Evolutionary conservation across 2,329 filamentous ascomycete genomes (phyloP), one percentile per base, ranked within the genome.

Genomic region (Colletotrichum sublineola): DNA sequence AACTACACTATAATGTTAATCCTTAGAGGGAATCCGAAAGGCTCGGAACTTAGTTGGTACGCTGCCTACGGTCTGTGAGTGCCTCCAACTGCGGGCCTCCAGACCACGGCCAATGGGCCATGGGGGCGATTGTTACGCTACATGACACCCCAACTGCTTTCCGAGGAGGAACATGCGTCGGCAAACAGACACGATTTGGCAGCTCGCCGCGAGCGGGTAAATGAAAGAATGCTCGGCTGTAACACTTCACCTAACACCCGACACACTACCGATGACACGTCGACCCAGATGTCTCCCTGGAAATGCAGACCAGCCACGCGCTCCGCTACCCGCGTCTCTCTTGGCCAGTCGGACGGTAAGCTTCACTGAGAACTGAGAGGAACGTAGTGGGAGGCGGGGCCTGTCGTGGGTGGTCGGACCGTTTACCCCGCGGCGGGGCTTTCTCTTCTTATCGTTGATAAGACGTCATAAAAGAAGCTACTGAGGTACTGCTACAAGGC

Each of bases 381-480:
- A 46, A 50, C n/a, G 11, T 24, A 33, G 63, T 36, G 46, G 33
- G 44, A 20, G 18, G 44, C 9, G 44, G 44, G 44, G 50, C 42
- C 33, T 29, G 44, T 36, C 29, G 53, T 55, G 65, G 50, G 58
- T 57, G 46, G 29, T 67, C 63, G 63, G 48, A 14, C 57, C 42
- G 33, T 44, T 44, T 69, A 73, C 70, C 66, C 70, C 70, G 70
- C 70, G 46, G 66, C 70, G 66, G 55, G 66, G 60, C 15, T 18
- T 46, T 53, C 61, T 29, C 31, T 46, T 33, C 31, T 63, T 68
- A 69, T 61, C 66, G 40, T n/a, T 38, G 69, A 69, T 72, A 69
- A 69, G 53, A 72, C 69, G 66, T 72, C 69, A 72, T 69, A 8
- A 46, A 63, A 12, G 58, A 46, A 20, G 24, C 24, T 24, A 24